Base-by-base conservation (phyloP, 192 early-diverging fungal species). In the Phycomyces blakesleeanus region DNA sequence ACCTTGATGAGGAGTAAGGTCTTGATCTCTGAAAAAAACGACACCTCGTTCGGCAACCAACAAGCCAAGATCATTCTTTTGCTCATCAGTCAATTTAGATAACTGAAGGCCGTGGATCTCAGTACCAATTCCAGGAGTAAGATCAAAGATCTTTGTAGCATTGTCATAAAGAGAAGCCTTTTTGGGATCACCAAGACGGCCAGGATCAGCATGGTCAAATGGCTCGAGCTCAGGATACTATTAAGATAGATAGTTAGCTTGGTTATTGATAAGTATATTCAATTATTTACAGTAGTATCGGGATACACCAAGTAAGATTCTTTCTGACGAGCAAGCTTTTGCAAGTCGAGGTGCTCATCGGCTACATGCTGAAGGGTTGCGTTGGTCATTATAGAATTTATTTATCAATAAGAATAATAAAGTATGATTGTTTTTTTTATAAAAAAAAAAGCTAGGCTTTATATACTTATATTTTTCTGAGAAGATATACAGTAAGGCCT, bases 11-110 rank as follows among this genome's bases (percentile, higher is more conserved):
- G 72, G 61, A 24, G 75, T 76, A 21, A 87, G 47, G 52, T 87
- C 83, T 71, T 90, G 88, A 51, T 88, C 75, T 8, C 86, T 72
- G 67, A 90, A 85, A 56, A 85, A 87, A 10, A 88, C 86, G 14
- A 90, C 86, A 21, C 83, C 84, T 34, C 88, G 76, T 57, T 90
- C 80, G 16, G 85, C 71, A 44, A 86, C 80, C 18, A 88, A 66
- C 12, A 83, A 71, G 9, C 84, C 85, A 16, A 90, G 72, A 53
- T 87, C 84, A 29, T 83, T 77, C 42, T 82, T 57, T 51, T 87
- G 83, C 60, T 86, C 77, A 7, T 83, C 82, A 14, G 78, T 78
- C 64, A 89, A 66, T 61, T 86, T 57, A 27, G 77, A 65, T 42
- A 86, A 55, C 25, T 83, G 81, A 34, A 88, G 51, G 37, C 85